Evolutionary conservation across 805 yeast genomes (phyloP).

Genomic region (Myxozyma melibiosi): DNA sequence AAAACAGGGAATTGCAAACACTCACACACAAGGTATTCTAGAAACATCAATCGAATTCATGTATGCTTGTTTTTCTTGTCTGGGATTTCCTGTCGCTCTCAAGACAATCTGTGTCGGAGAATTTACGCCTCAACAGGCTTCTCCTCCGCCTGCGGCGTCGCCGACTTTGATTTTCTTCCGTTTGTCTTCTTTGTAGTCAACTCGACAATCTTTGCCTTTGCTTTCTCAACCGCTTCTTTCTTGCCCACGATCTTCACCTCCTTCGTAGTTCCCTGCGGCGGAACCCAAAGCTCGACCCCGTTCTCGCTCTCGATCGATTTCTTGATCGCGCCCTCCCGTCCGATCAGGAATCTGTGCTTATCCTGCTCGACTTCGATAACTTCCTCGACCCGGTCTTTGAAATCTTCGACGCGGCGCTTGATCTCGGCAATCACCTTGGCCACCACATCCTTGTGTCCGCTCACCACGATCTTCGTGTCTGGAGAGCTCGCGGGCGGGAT

Average conservation of each 20-base stretch:
- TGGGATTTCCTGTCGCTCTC: too few relatives aligned
- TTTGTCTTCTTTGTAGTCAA: constrained; percentile 14
- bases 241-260: constrained; percentile 22
- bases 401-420: constrained; percentile 48
- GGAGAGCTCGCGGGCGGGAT: constrained; percentile 69
- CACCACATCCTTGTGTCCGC: constrained; percentile 78
- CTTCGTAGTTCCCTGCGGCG: constrained; percentile 40
- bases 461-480: constrained; percentile 53
- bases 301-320: constrained; percentile 61
- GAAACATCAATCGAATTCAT: too few relatives aligned
- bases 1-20: background rate
- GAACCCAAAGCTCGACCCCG: constrained; percentile 63
- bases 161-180: constrained; percentile 7
- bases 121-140: background rate
- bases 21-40: too few relatives aligned
- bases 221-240: constrained; percentile 27
- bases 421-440: constrained; percentile 62
- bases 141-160: constrained; percentile 6
- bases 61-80: too few relatives aligned
- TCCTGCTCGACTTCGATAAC: constrained; percentile 58
- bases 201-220: constrained; percentile 21
- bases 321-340: constrained; percentile 73
- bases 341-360: constrained; percentile 65
- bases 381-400: constrained; percentile 53
- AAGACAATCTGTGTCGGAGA: too few relatives aligned